Evolutionary conservation across 768 basidiomycete species (phyloP), one percentile per base, ranked within the genome.

Genomic region (Suillus alpinus): DNA sequence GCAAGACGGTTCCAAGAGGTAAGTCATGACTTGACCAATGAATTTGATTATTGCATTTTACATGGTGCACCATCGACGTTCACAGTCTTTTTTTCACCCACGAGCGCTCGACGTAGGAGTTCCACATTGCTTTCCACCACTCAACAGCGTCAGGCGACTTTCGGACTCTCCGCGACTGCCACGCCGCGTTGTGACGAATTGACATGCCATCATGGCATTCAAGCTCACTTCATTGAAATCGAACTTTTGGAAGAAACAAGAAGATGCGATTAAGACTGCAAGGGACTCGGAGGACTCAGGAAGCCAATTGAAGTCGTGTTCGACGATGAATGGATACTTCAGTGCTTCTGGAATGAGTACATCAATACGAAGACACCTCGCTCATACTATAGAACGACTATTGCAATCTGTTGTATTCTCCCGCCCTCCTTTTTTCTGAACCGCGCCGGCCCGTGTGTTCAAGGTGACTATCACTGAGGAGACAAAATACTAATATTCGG

Each of bases 271-370:
- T 2, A 26, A 26, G 26, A 26, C 26, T 78, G 26, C 68, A 77
- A 62, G 88, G 86, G 0, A n/a, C n/a, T n/a, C n/a, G n/a, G n/a
- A 73, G 4, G 14, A 29, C 3, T 9, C 16, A 49, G 47, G 29
- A 62, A 87, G 86, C 0, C 23, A 47, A 8, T 86, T n/a, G 81
- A 86, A 50, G 69, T 89, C 37, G 77, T 83, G 34, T 71, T 86
- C 6, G 81, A 84, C 43, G 74, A 71, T 50, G 40, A 13, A 56
- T 47, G 56, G 23, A 31, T 41, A 34, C 23, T 26, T 51, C 39
- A 12, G 18, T 31, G 26, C 46, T 23, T 53, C 34, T 36, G 7
- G n/a, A 36, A 36, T 6, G 20, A 26, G 23, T 39, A 29, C 37
- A 34, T 55, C 16, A 16, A 8, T 26, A 18, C 26, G 7, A 18